These are phyloP conservation scores for Metarhizium guizhouense DNA, from an alignment of 2,329 filamentous ascomycete genomes.

Conservation along the genomic window DNA sequence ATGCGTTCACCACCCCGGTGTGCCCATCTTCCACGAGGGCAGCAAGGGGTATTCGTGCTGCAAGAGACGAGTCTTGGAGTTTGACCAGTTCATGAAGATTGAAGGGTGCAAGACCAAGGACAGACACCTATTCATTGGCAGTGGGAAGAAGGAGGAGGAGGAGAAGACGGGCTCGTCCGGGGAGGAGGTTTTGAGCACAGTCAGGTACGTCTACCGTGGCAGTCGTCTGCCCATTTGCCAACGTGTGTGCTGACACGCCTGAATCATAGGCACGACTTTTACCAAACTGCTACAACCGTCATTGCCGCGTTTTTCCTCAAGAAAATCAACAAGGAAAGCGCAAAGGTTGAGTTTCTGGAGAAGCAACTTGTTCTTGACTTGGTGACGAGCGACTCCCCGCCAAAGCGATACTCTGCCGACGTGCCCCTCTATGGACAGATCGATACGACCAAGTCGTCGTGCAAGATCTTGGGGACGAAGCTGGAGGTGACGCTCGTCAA, in stretches of 20 bases:
- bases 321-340: conserved; percentile 81
- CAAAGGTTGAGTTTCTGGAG: conserved; percentile 60
- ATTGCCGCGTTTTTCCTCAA: conserved; percentile 93
- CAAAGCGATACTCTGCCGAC: conserved; percentile 68
- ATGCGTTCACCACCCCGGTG: conserved; percentile 83
- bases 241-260: background rate
- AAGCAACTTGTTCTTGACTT: conserved; percentile 67
- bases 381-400: conserved; percentile 66
- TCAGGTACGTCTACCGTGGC: conserved; percentile 48
- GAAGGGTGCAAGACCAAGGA: conserved; percentile 78
- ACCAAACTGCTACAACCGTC: conserved; percentile 78
- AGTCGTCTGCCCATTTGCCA: background rate
- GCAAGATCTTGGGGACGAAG: conserved; percentile 82
- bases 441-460: conserved; percentile 64
- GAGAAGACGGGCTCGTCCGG: conserved; percentile 31
- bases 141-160: conserved; percentile 50
- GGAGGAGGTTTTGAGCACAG: conserved; percentile 70
- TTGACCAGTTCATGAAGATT: conserved; percentile 96
- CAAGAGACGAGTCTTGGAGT: conserved; percentile 89
- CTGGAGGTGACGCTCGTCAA: conserved; percentile 68
- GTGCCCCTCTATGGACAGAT: conserved; percentile 72
- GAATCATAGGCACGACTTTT: conserved; percentile 64
- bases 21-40: conserved; percentile 92
- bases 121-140: conserved; percentile 77
- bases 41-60: conserved; percentile 98